phyloP scores from a whole-genome alignment of 1,139 yeast species.

The Kluyveromyces sp. region DNA sequence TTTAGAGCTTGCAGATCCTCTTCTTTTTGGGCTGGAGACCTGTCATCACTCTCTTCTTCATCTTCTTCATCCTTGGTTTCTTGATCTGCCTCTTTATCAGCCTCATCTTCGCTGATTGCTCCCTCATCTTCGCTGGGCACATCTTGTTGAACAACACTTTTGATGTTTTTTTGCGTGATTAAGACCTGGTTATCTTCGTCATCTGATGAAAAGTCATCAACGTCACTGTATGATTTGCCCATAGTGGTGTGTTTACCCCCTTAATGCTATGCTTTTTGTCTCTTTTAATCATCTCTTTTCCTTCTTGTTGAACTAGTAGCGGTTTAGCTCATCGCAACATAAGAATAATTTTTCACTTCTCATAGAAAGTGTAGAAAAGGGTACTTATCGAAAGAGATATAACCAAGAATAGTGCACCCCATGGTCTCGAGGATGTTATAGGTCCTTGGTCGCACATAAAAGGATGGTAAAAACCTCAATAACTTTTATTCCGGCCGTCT shows the following conservation, averaged over 20 bases:
- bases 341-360: too few relatives aligned
- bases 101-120: slow-evolving; percentile 5
- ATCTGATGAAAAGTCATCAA: slow-evolving; percentile 23
- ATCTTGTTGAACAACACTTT: slow-evolving; percentile 9
- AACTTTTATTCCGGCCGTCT: too few relatives aligned
- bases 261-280: neutral
- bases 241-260: neutral
- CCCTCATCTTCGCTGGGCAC: slow-evolving; percentile 12
- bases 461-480: too few relatives aligned
- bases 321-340: neutral
- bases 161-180: slow-evolving; percentile 16
- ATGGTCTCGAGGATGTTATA: too few relatives aligned
- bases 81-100: slow-evolving; percentile 10
- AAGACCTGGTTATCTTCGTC: slow-evolving; percentile 18
- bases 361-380: too few relatives aligned
- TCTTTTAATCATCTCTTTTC: neutral
- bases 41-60: slow-evolving; percentile 1
- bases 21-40: slow-evolving; percentile 1
- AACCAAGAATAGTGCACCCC: too few relatives aligned
- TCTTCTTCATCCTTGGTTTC: slow-evolving; percentile 6
- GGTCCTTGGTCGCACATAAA: too few relatives aligned
- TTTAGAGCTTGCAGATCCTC: slow-evolving; percentile 9
- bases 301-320: neutral
- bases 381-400: too few relatives aligned
- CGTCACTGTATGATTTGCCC: slow-evolving; percentile 9